phyloP scores from a whole-genome alignment of 1,284 basidiomycete species.

The Gymnopus androsaceus region DNA sequence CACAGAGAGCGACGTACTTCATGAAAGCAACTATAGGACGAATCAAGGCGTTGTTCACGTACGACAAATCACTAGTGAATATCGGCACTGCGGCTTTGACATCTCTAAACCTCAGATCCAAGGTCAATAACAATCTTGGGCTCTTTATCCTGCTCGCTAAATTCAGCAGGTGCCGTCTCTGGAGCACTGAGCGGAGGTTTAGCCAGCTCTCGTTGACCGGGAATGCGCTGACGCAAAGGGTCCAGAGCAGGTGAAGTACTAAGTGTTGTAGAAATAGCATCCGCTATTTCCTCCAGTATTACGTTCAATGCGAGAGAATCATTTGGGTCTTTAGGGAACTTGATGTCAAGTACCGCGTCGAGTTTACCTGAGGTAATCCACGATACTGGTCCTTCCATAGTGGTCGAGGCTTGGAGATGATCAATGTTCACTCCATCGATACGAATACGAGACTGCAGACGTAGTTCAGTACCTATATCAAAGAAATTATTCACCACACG shows the following conservation, averaged over 20 bases:
- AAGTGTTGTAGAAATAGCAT: conserved; percentile 73
- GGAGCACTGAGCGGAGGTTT: conserved; percentile 87
- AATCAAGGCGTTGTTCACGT: conserved; percentile 93
- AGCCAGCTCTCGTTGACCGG: conserved; percentile 85
- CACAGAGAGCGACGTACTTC: conserved; percentile 77
- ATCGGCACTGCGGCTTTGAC: conserved; percentile 94
- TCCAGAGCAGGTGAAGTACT: conserved; percentile 26
- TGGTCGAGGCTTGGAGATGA: conserved; percentile 87
- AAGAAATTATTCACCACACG: conserved; percentile 24
- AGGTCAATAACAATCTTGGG: conserved; percentile 80
- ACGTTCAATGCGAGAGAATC: conserved; percentile 81
- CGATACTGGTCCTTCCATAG: conserved; percentile 86
- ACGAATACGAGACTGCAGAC: conserved; percentile 81
- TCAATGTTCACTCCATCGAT: conserved; percentile 98
- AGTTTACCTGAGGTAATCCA: conserved; percentile 98
- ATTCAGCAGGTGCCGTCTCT: conserved; percentile 31
- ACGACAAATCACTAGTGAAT: conserved; percentile 85
- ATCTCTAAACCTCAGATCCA: conserved; percentile 95
- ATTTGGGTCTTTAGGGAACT: conserved; percentile 85
- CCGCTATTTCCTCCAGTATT: conserved; percentile 89
- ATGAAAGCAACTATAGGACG: conserved; percentile 98
- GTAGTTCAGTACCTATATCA: conserved; percentile 4
- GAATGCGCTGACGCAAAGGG: conserved; percentile 68
- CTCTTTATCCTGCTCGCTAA: conserved; percentile 41
- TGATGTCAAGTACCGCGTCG: conserved; percentile 96